phyloP scores from a whole-genome alignment of 148 eudicot species.

The Simmondsia chinensis region DNA sequence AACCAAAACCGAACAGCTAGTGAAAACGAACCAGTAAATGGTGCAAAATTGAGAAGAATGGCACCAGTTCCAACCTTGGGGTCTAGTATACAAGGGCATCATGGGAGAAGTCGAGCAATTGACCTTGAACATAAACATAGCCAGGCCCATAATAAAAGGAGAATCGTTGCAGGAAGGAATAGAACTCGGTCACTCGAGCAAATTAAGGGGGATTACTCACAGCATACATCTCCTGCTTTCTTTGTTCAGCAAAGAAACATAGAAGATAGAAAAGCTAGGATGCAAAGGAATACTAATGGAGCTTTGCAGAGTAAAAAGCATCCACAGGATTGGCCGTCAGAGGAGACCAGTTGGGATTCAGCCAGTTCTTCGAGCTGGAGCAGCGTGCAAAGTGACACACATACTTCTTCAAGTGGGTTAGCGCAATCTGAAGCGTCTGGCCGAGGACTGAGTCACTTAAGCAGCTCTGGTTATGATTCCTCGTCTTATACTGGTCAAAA shows the following conservation, averaged over 20 bases:
- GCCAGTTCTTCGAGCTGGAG: constrained; percentile 25
- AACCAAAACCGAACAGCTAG: not conserved
- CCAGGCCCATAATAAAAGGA: constrained; percentile 2
- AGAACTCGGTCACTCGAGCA: not conserved
- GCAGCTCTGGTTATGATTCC: too few species aligned
- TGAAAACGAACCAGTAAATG: constrained; percentile 3
- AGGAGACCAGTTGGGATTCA: constrained; percentile 22
- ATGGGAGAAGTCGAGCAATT: constrained; percentile 1
- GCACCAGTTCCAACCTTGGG: constrained; percentile 9
- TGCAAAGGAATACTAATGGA: not conserved
- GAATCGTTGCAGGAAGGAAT: not conserved
- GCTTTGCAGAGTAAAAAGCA: not conserved
- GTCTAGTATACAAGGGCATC: constrained; percentile 3
- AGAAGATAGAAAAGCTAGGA: not conserved
- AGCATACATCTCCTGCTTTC: too few species aligned
- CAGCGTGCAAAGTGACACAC: constrained; percentile 14
- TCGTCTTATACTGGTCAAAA: too few species aligned
- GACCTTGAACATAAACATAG: constrained; percentile 3
- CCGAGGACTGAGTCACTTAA: too few species aligned
- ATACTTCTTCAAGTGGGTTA: constrained; percentile 8
- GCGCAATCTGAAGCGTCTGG: too few species aligned
- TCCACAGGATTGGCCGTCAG: constrained; percentile 12
- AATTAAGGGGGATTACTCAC: too few species aligned
- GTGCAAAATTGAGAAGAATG: constrained; percentile 4
- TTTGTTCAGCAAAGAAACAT: not conserved